Evolutionary conservation across 805 yeast species (phyloP), one percentile per base, ranked within the genome.

Genomic region (Saturnispora dispora): DNA sequence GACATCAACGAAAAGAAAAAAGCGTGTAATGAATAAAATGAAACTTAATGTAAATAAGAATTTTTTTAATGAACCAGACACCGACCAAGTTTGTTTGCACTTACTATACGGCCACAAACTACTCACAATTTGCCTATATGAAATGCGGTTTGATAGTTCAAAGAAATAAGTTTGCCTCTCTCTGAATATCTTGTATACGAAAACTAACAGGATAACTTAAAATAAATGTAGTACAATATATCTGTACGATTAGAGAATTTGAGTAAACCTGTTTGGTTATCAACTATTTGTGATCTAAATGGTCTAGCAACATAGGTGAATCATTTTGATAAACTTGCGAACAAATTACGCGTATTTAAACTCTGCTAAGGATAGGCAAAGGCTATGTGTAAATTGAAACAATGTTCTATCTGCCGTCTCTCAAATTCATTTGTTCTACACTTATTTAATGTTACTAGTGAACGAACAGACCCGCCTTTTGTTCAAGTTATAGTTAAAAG

Each of bases 1-100:
- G 65, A 47, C 68, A 64, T 64, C 15, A 17, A 7, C 32, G 27
- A 10, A 17, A 13, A 30, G 23, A 45, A 45, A 25, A 25, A 27
- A 20, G 23, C 25, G 28, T 45, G 39, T 23, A 30, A 15, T 30
- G 22, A 15, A 18, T 23, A 18, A 32, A 32, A 20, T 11, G 17
- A 15, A 30, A 17, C 17, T 18, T 8, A 39, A 22, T 4, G 9
- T 10, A 27, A 39, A 11, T 2, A 30, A 4, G 17, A 39, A 39
- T 17, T 20, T 39, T 39, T 13, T 36, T 20, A 36, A 36, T 13
- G 3, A 17, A n/a, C n/a, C 15, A 36, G 39, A 15, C 5, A 36
- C 20, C 18, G 7, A n/a, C 10, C 10, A n/a, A n/a, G 39, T 30
- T 30, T 30, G 33, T 3, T 3, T 30, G 33, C 33, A 30, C 13